A percentile compares a stretch with the other conserved stretches of the same genome.
These are phyloP conservation scores for Boletus rubescentipes DNA, from an alignment of 768 basidiomycete genomes.

Conservation along the genomic window DNA sequence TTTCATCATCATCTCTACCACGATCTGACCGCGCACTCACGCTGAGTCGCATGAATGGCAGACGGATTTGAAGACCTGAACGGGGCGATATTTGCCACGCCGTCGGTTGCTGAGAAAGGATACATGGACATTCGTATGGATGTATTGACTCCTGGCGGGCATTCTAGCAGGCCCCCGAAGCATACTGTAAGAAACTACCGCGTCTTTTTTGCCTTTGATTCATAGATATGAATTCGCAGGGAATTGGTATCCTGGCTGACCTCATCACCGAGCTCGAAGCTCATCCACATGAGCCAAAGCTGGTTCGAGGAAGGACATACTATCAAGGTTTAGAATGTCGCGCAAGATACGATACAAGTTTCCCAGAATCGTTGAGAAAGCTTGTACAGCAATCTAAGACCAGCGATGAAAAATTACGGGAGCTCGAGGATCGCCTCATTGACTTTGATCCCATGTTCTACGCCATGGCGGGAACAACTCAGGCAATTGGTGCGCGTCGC, in stretches of 20 bases:
- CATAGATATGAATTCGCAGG: slow-evolving; percentile 12
- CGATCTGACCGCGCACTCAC: background rate
- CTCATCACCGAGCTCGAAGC: slow-evolving; percentile 48
- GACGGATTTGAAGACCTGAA: slow-evolving; percentile 28
- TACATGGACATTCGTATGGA: slow-evolving; percentile 42
- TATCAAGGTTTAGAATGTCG: slow-evolving; percentile 40
- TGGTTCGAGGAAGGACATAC: slow-evolving; percentile 27
- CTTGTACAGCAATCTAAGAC: slow-evolving; percentile 24
- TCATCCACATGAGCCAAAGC: slow-evolving; percentile 37
- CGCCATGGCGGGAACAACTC: slow-evolving; percentile 25
- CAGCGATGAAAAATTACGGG: slow-evolving; percentile 19
- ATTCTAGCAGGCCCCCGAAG: slow-evolving; percentile 50
- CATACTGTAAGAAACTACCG: slow-evolving; percentile 44
- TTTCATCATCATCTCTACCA: background rate
- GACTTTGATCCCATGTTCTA: slow-evolving; percentile 24
- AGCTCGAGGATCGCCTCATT: slow-evolving; percentile 15
- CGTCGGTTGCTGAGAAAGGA: slow-evolving; percentile 42
- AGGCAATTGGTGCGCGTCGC: slow-evolving; percentile 23
- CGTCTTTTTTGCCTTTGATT: background rate
- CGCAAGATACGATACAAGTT: slow-evolving; percentile 38
- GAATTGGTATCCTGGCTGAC: slow-evolving; percentile 52
- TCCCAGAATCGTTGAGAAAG: slow-evolving; percentile 24
- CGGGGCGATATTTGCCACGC: slow-evolving; percentile 34
- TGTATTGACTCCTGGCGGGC: slow-evolving; percentile 50
- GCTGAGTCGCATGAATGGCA: slow-evolving; percentile 1